A percentile compares a stretch with the other conserved stretches of the same genome.
Evolutionary conservation across 2,329 filamentous ascomycete genomes (phyloP).

Genomic region (Aureobasidium subglaciale): DNA sequence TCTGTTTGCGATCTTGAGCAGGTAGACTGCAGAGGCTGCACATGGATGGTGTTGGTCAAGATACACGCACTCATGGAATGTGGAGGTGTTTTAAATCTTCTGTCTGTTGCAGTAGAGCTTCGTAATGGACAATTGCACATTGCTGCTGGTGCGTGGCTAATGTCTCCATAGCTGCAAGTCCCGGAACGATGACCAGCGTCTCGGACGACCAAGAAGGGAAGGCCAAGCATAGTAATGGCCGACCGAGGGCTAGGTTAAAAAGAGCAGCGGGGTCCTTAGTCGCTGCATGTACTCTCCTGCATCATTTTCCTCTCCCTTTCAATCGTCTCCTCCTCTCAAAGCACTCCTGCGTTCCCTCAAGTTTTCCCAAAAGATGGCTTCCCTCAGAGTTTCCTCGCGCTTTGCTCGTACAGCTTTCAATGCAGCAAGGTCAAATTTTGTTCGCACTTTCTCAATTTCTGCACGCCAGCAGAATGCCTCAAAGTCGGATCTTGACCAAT

Average conservation of each 20-base stretch:
- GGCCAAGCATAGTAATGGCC: background rate
- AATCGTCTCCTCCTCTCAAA: background rate
- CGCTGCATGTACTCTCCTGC: background rate
- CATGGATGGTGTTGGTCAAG: background rate
- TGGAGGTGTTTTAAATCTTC: too few relatives aligned
- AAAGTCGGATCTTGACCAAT: constrained; percentile 8
- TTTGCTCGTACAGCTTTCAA: background rate
- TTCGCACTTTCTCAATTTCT: constrained; percentile 3
- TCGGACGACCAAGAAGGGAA: constrained; percentile 10
- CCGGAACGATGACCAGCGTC: constrained; percentile 2
- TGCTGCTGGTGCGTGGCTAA: background rate
- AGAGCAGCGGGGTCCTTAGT: background rate
- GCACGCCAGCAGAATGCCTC: background rate
- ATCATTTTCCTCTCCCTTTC: background rate
- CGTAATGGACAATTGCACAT: too few relatives aligned
- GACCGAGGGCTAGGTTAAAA: constrained; percentile 5
- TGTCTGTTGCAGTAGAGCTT: background rate
- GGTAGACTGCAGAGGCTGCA: background rate
- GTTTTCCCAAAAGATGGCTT: background rate
- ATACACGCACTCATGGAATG: background rate
- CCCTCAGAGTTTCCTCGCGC: background rate
- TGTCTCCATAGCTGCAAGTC: background rate
- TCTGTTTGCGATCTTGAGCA: background rate
- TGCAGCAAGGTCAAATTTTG: background rate
- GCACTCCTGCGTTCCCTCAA: background rate